Evolutionary conservation across 441 rosid genomes (phyloP), one percentile per base, ranked within the genome.

Genomic region (Brassica balearica): DNA sequence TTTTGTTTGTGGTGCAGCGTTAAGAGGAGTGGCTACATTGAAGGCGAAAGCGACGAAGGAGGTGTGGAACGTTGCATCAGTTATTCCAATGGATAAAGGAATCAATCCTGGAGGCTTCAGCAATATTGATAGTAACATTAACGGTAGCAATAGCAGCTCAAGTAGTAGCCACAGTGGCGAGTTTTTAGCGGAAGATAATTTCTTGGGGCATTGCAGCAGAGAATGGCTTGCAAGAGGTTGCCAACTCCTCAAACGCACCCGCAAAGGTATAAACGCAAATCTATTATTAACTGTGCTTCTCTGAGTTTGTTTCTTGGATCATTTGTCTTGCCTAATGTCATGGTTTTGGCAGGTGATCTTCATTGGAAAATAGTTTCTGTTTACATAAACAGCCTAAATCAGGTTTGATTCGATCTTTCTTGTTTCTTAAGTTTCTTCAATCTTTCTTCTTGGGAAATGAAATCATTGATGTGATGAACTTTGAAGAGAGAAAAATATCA

Each of bases 231-330:
- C 96, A 15, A 87, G 93, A 88, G 98, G 98, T 8, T 88, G 91
- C 48, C 94, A 93, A 79, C 91, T 93, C 29, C 96, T 93, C 69
- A 93, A 94, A 69, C 93, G 97, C 78, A 94, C 98, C 60, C 93
- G 98, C 15, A 86, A 84, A 88, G 98, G 98, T 93, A 75, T 75
- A 48, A 22, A 17, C 23, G 4, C 56, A 51, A 51, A 51, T n/a
- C 7, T 51, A n/a, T 51, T 51, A 51, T 51, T 14, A 51, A 51
- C 5, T 22, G 1, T 29, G 29, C 8, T 2, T 70, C 12, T 56
- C 4, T 66, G 15, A 72, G 38, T 56, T 72, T 19, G 32, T 58
- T 64, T 71, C 8, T 51, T 81, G 48, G 19, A n/a, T 64, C 51
- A 55, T 59, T 32, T 10, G 25, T 10, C 62, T 73, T 51, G 56